Base-by-base conservation (phyloP, 345 rosid species). In the Raphanus sativus region DNA sequence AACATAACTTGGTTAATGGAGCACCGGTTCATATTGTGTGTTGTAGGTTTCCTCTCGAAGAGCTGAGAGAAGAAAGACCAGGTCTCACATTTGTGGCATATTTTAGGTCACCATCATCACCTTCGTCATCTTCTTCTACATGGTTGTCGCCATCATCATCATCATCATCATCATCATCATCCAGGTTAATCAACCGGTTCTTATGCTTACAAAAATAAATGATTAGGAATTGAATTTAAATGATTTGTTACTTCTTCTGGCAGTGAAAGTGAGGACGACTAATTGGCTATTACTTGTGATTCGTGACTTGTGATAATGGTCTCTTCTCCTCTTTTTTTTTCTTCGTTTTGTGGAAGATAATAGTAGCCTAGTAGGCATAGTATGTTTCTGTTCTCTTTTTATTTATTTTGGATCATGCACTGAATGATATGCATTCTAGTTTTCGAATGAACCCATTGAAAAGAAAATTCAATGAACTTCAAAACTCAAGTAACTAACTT, bases 41-140 rank as follows among this genome's bases (percentile, higher is more conserved):
- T 79, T 6, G 75, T 80, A 93, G 97, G 56, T 78, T 91, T 80
- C 95, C 91, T 75, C 33, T 88, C 67, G 85, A 87, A 81, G 84
- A 85, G 84, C 88, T 93, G 21, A 69, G 64, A 54, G 87, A 87
- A 84, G 90, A 83, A 80, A 89, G 97, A 79, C 88, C 93, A 21
- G 86, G 82, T 25, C 73, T 93, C 58, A 88, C 86, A 67, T 77
- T 93, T 75, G 86, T 89, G 30, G 95, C 93, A 12, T 87, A 87
- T 69, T 93, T 93, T 73, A 52, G 59, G 3, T 15, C 59, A 52
- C 25, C 59, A 52, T 16, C 59, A 52, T 50, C 55, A 13, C n/a
- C 56, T n/a, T 50, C 2, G 8, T n/a, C 55, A 13, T 50, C 21
- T n/a, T 50, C 8, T 2, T 50, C 55, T 10, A 2, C 4, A 3